Percentiles rank a stretch among this genome's conserved stretches.
Conservation (phyloP, 2,329 filamentous ascomycete species). For the Hypomyces perniciosus region DNA sequence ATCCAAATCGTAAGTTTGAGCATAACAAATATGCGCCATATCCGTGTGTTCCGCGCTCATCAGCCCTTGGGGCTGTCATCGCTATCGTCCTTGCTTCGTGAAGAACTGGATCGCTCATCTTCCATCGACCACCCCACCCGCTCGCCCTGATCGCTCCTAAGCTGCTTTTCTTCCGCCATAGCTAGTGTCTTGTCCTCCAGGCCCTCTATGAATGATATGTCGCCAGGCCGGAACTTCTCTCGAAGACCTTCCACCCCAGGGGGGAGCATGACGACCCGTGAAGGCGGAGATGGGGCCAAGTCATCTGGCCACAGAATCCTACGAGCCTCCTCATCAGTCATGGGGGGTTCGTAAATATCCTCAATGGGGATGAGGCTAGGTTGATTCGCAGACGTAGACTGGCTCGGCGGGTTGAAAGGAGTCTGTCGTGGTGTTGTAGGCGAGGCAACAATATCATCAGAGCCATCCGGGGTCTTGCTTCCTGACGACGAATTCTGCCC, state of each 20-base stretch:
- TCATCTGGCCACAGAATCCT: constrained; percentile 35
- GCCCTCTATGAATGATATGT: constrained; percentile 24
- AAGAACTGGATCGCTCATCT: constrained; percentile 9
- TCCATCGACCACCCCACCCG: constrained; percentile 22
- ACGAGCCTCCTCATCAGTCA: constrained; percentile 35
- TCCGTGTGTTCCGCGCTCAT: no score
- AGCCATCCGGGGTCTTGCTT: not conserved
- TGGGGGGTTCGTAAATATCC: constrained; percentile 25
- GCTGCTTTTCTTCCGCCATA: constrained; percentile 28
- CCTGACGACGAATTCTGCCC: not conserved
- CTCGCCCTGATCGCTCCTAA: constrained; percentile 28
- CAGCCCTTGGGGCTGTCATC: not conserved
- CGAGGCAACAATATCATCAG: constrained; percentile 8
- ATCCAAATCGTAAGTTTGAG: no score
- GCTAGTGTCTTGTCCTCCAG: constrained; percentile 36
- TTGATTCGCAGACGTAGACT: constrained; percentile 13
- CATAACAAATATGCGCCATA: no score
- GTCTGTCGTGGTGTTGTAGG: constrained; percentile 11
- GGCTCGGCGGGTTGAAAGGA: constrained; percentile 12
- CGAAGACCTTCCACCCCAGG: constrained; percentile 23
- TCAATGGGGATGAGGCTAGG: constrained; percentile 12
- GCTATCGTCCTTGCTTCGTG: not conserved
- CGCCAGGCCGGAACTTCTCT: constrained; percentile 36
- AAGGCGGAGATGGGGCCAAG: constrained; percentile 11
- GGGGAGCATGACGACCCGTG: constrained; percentile 1